Evolutionary conservation across 2,329 filamentous ascomycete genomes (phyloP).

Genomic region (Cadophora sp.): DNA sequence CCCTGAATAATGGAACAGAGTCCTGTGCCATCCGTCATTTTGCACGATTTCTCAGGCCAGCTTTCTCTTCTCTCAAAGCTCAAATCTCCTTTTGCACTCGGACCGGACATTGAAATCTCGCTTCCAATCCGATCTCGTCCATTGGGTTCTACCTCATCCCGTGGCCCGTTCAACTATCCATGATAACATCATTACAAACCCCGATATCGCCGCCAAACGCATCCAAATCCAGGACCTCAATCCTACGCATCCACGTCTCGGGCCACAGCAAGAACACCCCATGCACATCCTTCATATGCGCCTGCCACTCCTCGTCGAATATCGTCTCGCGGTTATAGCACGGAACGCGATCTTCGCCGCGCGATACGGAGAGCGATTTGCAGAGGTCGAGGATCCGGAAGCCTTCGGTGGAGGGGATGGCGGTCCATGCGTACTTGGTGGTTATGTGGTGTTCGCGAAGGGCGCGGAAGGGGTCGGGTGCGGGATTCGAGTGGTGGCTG

Average conservation of each 20-base stretch:
- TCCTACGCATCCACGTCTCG: slow-evolving; percentile 42
- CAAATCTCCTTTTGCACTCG: too few species aligned
- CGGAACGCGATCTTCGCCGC: slow-evolving; percentile 25
- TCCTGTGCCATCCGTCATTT: too few species aligned
- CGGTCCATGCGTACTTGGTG: slow-evolving; percentile 41
- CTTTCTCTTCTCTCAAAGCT: too few species aligned
- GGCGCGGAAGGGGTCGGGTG: slow-evolving; percentile 35
- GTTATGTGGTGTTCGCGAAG: slow-evolving; percentile 38
- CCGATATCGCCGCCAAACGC: slow-evolving; percentile 41
- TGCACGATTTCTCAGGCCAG: too few species aligned
- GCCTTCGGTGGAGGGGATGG: slow-evolving; percentile 39
- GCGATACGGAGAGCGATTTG: slow-evolving; percentile 31
- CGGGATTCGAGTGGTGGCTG: not conserved
- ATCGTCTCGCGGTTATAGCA: slow-evolving; percentile 43
- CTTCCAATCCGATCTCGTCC: too few species aligned
- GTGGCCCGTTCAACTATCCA: slow-evolving; percentile 34
- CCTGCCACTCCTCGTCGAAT: slow-evolving; percentile 43
- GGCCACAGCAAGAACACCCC: slow-evolving; percentile 42
- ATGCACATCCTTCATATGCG: slow-evolving; percentile 43
- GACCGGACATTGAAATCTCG: too few species aligned
- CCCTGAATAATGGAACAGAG: too few species aligned
- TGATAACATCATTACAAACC: slow-evolving; percentile 40
- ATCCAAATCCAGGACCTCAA: slow-evolving; percentile 42
- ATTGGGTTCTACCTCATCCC: not conserved
- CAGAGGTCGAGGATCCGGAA: slow-evolving; percentile 40